Evolutionary conservation across 768 basidiomycete species (phyloP).

Genomic region (Pleurotus ostreatus): DNA sequence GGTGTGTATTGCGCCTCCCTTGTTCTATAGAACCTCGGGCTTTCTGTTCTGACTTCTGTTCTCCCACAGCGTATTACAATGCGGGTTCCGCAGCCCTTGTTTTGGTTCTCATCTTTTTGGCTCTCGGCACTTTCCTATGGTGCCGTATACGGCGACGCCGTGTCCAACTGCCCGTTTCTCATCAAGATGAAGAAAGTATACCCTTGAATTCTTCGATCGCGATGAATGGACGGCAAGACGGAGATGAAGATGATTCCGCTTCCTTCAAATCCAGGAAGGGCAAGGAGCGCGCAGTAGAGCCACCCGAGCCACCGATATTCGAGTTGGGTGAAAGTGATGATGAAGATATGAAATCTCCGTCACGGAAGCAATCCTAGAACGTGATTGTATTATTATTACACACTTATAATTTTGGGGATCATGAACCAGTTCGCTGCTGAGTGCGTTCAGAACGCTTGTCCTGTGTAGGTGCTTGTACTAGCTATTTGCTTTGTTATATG

Average conservation of each 20-base stretch:
- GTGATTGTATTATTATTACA: constrained; percentile 1
- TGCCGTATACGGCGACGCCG: constrained; percentile 56
- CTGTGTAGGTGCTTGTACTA: not conserved
- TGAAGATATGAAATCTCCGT: constrained; percentile 23
- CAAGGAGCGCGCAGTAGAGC: constrained; percentile 39
- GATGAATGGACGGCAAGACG: constrained; percentile 37
- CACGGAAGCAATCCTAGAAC: constrained; percentile 3
- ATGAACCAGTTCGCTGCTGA: not conserved
- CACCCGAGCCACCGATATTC: constrained; percentile 41
- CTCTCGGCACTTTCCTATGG: constrained; percentile 77
- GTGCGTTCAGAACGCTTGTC: not conserved
- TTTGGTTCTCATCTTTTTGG: constrained; percentile 64
- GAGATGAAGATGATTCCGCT: constrained; percentile 36
- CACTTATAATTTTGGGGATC: not conserved
- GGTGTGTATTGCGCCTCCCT: constrained; percentile 38
- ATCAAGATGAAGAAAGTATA: constrained; percentile 52
- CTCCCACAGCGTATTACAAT: constrained; percentile 80
- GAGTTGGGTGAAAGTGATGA: constrained; percentile 58
- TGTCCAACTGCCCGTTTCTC: constrained; percentile 34
- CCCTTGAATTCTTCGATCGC: constrained; percentile 45
- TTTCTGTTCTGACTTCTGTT: constrained; percentile 4
- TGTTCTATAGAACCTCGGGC: not conserved
- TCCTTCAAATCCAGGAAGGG: constrained; percentile 35
- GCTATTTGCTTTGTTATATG: not conserved
- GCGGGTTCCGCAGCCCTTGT: constrained; percentile 87